These are phyloP conservation scores for Alisma plantagoaquatica DNA, from an alignment of 106 monocot species.

Conservation along the genomic window DNA sequence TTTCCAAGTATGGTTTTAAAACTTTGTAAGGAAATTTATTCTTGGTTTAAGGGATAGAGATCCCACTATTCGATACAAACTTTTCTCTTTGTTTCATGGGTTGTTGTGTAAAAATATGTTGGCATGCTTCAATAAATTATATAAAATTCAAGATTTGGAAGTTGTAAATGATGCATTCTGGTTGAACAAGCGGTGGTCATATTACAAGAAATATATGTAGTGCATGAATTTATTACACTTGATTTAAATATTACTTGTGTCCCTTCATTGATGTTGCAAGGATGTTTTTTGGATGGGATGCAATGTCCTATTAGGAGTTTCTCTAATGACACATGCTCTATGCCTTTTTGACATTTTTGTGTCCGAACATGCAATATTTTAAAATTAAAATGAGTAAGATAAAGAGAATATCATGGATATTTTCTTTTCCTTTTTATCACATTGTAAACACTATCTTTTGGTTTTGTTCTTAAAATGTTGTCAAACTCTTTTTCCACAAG, in stretches of 20 bases:
- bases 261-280: constrained; percentile 60
- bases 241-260: constrained; percentile 85
- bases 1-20: constrained; percentile 84
- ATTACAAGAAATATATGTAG: constrained; percentile 74
- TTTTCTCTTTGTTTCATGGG: constrained; percentile 86
- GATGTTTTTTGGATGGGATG: constrained; percentile 25
- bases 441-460: no score
- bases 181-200: constrained; percentile 96
- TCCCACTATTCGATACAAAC: constrained; percentile 64
- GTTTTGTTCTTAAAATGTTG: no score
- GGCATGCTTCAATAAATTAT: constrained; percentile 86
- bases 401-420: constrained; percentile 59
- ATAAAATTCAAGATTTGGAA: constrained; percentile 94
- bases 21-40: constrained; percentile 92
- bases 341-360: constrained; percentile 59
- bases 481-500: no score
- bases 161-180: constrained; percentile 94
- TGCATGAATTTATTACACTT: constrained; percentile 80
- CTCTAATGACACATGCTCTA: constrained; percentile 33
- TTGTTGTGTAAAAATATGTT: constrained; percentile 64
- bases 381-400: constrained; percentile 76
- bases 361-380: constrained; percentile 59
- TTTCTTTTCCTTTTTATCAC: no score
- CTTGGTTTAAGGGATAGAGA: constrained; percentile 90
- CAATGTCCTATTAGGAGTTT: constrained; percentile 34